Percentiles rank a stretch among this genome's conserved stretches.
Evolutionary conservation across 2,329 filamentous ascomycete species (phyloP).

Genomic region (Epichloe hybrida): DNA sequence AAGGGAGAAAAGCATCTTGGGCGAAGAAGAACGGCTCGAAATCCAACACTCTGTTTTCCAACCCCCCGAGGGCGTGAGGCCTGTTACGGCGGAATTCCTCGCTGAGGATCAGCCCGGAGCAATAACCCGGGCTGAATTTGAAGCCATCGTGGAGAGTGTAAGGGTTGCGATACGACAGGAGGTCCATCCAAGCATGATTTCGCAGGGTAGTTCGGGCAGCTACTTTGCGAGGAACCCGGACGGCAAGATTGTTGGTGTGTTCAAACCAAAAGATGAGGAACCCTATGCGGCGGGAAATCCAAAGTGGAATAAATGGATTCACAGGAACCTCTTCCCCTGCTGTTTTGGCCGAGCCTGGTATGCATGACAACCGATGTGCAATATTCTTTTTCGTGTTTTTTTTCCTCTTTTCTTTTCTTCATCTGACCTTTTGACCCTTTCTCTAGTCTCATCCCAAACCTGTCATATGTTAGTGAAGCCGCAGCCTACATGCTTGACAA

Average conservation of each 20-base stretch:
- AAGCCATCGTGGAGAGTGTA: constrained; percentile 82
- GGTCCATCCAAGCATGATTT: constrained; percentile 88
- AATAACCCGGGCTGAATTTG: constrained; percentile 71
- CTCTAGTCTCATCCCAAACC: constrained; percentile 72
- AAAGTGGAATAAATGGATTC: constrained; percentile 99
- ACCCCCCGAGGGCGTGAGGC: constrained; percentile 73
- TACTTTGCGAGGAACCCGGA: constrained; percentile 90
- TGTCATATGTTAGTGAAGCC: constrained; percentile 95
- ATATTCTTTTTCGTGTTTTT: neutral
- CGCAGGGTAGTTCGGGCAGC: constrained; percentile 92
- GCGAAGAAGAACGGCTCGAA: constrained; percentile 77
- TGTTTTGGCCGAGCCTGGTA: constrained; percentile 87
- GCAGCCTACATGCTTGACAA: constrained; percentile 90
- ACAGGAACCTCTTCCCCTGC: constrained; percentile 92
- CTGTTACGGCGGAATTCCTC: constrained; percentile 62
- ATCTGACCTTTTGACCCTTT: neutral
- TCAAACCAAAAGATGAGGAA: constrained; percentile 98
- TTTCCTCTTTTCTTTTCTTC: neutral
- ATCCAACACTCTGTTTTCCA: constrained; percentile 98
- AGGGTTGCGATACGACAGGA: constrained; percentile 77
- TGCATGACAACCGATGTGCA: constrained; percentile 11
- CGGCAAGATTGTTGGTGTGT: constrained; percentile 92
- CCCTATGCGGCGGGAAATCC: constrained; percentile 94
- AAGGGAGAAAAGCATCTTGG: constrained; percentile 54
- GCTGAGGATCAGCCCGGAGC: constrained; percentile 49